Conservation (phyloP, 805 yeast genomes). For the Dipodascopsis tothii region DNA sequence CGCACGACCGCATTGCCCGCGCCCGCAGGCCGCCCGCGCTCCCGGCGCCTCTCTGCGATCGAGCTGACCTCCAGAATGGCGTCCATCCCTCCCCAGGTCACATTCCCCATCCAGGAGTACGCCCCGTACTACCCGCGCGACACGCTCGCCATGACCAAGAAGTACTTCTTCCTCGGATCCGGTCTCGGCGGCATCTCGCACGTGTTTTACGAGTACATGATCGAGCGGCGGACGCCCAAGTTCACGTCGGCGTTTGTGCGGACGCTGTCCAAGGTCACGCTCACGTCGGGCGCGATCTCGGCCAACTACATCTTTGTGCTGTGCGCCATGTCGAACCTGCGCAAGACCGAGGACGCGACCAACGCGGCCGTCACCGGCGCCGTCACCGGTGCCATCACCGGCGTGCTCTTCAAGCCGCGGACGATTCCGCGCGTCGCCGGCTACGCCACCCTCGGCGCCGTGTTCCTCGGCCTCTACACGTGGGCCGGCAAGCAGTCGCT, state of each 20-base stretch:
- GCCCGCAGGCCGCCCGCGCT: too few species aligned
- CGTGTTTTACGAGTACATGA: slow-evolving; percentile 26
- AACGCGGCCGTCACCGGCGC: slow-evolving; percentile 47
- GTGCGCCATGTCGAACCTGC: slow-evolving; percentile 47
- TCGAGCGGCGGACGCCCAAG: slow-evolving; percentile 26
- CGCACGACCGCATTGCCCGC: too few species aligned
- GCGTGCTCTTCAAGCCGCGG: slow-evolving; percentile 27
- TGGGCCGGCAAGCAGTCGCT: slow-evolving; percentile 30
- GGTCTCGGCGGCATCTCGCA: slow-evolving; percentile 38
- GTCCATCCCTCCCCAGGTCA: slow-evolving; percentile 24
- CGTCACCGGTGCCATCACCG: slow-evolving; percentile 40
- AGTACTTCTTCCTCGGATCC: slow-evolving; percentile 40
- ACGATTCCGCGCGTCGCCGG: slow-evolving; percentile 41
- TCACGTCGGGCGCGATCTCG: neutral
- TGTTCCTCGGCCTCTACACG: slow-evolving; percentile 37
- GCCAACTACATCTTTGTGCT: slow-evolving; percentile 24
- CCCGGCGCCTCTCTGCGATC: too few species aligned
- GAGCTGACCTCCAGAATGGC: too few species aligned
- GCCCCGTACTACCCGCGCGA: slow-evolving; percentile 49
- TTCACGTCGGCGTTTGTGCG: slow-evolving; percentile 4
- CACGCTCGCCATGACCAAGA: slow-evolving; percentile 44
- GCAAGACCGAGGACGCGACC: slow-evolving; percentile 56
- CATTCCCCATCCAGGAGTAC: slow-evolving; percentile 30
- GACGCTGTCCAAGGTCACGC: slow-evolving; percentile 13
- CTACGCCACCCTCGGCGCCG: slow-evolving; percentile 39